Evolutionary conservation across 805 yeast genomes (phyloP), one percentile per base, ranked within the genome.

Genomic region (Candida montana): DNA sequence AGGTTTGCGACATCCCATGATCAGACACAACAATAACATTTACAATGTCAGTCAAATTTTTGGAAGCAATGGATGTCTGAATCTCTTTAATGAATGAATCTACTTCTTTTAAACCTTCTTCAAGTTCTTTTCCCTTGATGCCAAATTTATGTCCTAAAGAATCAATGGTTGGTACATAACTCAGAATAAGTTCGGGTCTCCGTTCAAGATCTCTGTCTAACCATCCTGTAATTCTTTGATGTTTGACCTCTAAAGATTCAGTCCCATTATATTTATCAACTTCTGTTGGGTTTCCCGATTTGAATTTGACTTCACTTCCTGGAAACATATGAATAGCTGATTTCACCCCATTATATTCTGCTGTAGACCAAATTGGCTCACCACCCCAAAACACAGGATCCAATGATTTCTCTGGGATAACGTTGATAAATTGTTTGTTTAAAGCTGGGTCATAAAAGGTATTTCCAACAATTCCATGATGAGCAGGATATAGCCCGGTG

Each of bases 291-390:
- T 70, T 72, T 41, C 75, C 68, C 15, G 55, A 43, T 28, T 63
- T 63, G 55, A 74, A 77, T 20, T 73, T 71, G 7, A 80, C 95
- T 52, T 88, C 95, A 44, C 89, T 79, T 2, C 96, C 96, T 0
- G 96, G 96, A 95, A 95, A 90, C 96, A 88, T 89, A 61, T 89
- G 95, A n/a, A 87, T 82, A 0, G 89, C 95, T 5, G 83, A 63
- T 3, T 65, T 64, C 2, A 82, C 72, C 6, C 79, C 81, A 45
- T 83, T 83, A 16, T 60, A 58, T 23, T 67, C 68, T 0, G 91
- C 88, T 1, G 95, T 85, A 26, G 72, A 64, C 97, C 97, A 90
- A 17, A 90, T 55, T 0, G 96, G 93, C 57, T 86, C 93, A 19
- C 95, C 95, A 19, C 89, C 91, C 95, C 96, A 89, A 71, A 79